A percentile compares a stretch with the other conserved stretches of the same genome.
phyloP scores from a whole-genome alignment of 306 rosid species.

The Medicago arabica region DNA sequence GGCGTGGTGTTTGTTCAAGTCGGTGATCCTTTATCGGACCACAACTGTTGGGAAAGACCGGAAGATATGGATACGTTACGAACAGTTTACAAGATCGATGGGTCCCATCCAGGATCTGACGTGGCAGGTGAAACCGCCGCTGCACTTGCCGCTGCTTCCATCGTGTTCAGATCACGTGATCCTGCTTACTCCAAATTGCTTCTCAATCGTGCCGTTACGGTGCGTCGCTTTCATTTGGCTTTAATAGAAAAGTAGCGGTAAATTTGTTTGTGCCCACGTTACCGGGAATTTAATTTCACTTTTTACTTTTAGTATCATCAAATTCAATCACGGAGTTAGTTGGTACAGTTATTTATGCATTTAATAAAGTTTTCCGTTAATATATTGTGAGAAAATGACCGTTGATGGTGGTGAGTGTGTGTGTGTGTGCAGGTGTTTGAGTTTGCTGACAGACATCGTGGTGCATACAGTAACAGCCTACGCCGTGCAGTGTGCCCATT shows the following conservation, averaged over 20 bases:
- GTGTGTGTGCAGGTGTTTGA: constrained; percentile 86
- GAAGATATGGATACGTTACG: constrained; percentile 98
- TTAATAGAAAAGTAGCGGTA: constrained; percentile 18
- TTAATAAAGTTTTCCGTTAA: constrained; percentile 41
- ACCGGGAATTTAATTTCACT: constrained; percentile 40
- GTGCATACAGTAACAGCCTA: constrained; percentile 91
- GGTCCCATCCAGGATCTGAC: constrained; percentile 90
- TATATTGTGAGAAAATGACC: constrained; percentile 56
- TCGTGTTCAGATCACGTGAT: constrained; percentile 97
- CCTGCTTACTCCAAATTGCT: constrained; percentile 80
- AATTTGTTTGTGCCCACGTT: constrained; percentile 38
- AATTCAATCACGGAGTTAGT: background rate
- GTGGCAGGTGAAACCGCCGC: constrained; percentile 99
- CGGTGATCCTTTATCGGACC: constrained; percentile 85
- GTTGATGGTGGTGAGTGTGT: constrained; percentile 41
- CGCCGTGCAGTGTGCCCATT: constrained; percentile 84
- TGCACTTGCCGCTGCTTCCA: constrained; percentile 97
- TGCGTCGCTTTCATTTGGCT: constrained; percentile 53
- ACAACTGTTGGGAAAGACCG: constrained; percentile 97
- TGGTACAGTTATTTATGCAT: background rate
- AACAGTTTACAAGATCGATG: constrained; percentile 71
- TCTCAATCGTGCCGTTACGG: constrained; percentile 95
- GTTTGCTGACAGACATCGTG: constrained; percentile 94
- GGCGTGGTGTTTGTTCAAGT: constrained; percentile 89
- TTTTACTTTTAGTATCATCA: background rate